Conservation (phyloP, 2,329 filamentous ascomycete genomes). For the Rhynchosporium secalis region DNA sequence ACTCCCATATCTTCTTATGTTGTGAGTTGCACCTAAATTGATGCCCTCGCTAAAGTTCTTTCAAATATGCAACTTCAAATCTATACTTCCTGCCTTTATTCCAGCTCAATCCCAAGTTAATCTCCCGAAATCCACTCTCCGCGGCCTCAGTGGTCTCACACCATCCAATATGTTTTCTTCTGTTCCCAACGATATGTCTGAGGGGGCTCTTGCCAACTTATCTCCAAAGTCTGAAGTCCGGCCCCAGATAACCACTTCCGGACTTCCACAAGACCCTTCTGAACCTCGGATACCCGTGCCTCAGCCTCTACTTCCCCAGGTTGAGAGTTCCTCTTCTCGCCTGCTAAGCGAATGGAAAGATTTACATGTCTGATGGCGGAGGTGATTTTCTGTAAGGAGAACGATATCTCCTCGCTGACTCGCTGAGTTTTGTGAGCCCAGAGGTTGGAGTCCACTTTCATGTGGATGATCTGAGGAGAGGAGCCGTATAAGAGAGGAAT, state of each 20-base stretch:
- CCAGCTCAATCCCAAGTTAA: slow-evolving; percentile 37
- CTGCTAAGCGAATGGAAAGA: slow-evolving; percentile 32
- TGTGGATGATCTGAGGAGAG: slow-evolving; percentile 27
- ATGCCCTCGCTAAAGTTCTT: slow-evolving; percentile 30
- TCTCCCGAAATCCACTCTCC: slow-evolving; percentile 31
- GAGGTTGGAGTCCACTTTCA: slow-evolving; percentile 35
- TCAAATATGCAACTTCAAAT: slow-evolving; percentile 34
- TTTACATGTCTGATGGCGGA: slow-evolving; percentile 33
- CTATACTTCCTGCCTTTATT: slow-evolving; percentile 34
- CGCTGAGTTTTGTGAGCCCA: slow-evolving; percentile 36
- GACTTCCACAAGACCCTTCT: slow-evolving; percentile 34
- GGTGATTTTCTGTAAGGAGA: slow-evolving; percentile 26
- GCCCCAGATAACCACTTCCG: slow-evolving; percentile 34
- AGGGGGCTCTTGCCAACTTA: slow-evolving; percentile 36
- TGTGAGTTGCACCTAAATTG: slow-evolving; percentile 1
- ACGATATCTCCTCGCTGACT: slow-evolving; percentile 31
- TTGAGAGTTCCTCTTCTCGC: slow-evolving; percentile 40
- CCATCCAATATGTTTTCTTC: slow-evolving; percentile 35
- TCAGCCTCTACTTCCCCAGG: slow-evolving; percentile 38
- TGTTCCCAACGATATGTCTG: slow-evolving; percentile 36
- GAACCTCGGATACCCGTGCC: slow-evolving; percentile 28
- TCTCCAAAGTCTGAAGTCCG: slow-evolving; percentile 30
- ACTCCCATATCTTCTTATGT: background rate
- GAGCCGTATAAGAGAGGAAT: slow-evolving; percentile 35
- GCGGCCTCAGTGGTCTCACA: slow-evolving; percentile 27